These are phyloP conservation scores for Fraxinus cuspidata DNA, from an alignment of 257 asterid species.

Conservation along the genomic window DNA sequence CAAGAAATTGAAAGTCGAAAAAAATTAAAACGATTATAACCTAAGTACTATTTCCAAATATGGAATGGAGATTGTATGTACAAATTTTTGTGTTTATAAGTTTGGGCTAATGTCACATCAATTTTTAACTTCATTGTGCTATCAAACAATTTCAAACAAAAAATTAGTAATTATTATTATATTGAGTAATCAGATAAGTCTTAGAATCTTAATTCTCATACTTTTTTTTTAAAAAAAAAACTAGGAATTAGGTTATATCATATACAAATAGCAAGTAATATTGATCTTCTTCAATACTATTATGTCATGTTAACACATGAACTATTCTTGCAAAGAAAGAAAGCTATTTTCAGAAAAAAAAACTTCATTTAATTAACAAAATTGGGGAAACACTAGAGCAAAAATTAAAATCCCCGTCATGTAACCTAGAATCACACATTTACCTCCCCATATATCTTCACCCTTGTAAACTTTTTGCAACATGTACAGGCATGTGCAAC, in stretches of 20 bases:
- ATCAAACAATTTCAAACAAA: no score
- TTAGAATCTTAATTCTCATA: neutral
- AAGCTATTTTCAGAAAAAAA: neutral
- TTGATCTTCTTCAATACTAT: neutral
- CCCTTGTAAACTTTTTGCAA: neutral
- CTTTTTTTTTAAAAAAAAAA: no score
- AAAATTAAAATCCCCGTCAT: slow-evolving; percentile 7
- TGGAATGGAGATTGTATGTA: neutral
- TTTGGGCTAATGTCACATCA: neutral
- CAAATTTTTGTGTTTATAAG: neutral
- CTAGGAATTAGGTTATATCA: neutral
- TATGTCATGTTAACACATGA: neutral
- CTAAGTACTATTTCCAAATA: neutral
- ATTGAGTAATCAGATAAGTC: neutral
- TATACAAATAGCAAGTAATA: neutral
- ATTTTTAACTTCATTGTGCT: no score
- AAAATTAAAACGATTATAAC: no score
- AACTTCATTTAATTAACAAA: slow-evolving; percentile 9
- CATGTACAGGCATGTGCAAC: slow-evolving; percentile 16
- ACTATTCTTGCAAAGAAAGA: neutral
- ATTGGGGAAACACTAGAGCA: slow-evolving; percentile 8
- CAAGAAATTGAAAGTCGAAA: neutral
- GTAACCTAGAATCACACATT: slow-evolving; percentile 7
- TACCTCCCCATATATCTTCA: neutral
- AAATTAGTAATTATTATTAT: no score